Evolutionary conservation across 2,329 filamentous ascomycete species (phyloP), one percentile per base, ranked within the genome.

Genomic region (Purpureocillium takamizusanense): DNA sequence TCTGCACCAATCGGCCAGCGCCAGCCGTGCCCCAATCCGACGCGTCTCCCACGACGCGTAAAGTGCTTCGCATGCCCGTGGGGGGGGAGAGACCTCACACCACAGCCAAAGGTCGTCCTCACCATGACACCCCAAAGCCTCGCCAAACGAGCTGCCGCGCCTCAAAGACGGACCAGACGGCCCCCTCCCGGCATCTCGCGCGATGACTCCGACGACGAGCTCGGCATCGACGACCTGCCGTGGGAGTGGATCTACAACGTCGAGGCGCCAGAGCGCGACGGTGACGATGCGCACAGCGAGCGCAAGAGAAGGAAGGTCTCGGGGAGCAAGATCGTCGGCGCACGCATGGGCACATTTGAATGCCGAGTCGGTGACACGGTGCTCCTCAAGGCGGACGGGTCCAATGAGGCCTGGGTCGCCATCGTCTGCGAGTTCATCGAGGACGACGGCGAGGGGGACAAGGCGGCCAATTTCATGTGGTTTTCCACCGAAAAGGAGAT

Each of bases 401-500:
- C 78, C 31, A 86, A 86, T 47, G 87, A 94, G 52, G 84, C 88
- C 10, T 98, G 92, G 89, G 84, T 94, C 3, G 92, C 86, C 27
- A 79, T 98, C 44, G 83, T 95, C 37, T 83, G 82, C 51, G 81
- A 86, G 32, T 95, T 98, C 48, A 57, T 81, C 30, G 80, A 90
- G 33, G 76, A 81, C 25, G 80, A 85, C 15, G 80, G 83, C 11
- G 56, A 62, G 13, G 61, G 55, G 17, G 60, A 83, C 32, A 95
- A 87, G 68, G 79, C 81, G 18, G 90, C 85, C 39, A 84, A 83
- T 45, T 92, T 98, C 54, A 82, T 95, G 73, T 98, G 92, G 92
- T 95, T 98, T 56, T 88, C 86, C 1, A 87, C 86, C 0, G 85
- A 94, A 51, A 85, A 83, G 52, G 90, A 97, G 62, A 86, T 95